A percentile compares a stretch with the other conserved stretches of the same genome.
Evolutionary conservation across 495 filamentous ascomycete genomes (phyloP).

Genomic region (Penicillium diatomitis): DNA sequence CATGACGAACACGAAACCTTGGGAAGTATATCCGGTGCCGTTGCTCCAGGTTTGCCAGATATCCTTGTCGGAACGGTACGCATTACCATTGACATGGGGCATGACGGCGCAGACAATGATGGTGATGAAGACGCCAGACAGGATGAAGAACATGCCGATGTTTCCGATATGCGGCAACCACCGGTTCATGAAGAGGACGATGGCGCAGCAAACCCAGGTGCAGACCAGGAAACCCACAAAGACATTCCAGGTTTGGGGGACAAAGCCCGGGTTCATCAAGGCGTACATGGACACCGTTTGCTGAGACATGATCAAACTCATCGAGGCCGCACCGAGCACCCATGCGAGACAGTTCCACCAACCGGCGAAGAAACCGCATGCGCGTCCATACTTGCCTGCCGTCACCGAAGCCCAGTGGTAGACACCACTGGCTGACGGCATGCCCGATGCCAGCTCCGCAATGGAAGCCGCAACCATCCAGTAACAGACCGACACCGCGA

Average conservation of each 20-base stretch:
- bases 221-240: slow-evolving; percentile 62
- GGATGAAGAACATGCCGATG: slow-evolving; percentile 58
- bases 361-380: slow-evolving; percentile 68
- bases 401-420: slow-evolving; percentile 82
- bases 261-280: slow-evolving; percentile 56
- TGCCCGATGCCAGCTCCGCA: slow-evolving; percentile 67
- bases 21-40: slow-evolving; percentile 54
- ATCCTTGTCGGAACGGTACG: slow-evolving; percentile 45
- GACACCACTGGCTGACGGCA: slow-evolving; percentile 71
- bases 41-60: slow-evolving; percentile 62
- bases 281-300: slow-evolving; percentile 63
- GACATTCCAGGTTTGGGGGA: slow-evolving; percentile 59
- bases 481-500: slow-evolving; percentile 42
- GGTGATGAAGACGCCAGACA: slow-evolving; percentile 60
- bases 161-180: slow-evolving; percentile 57
- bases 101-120: slow-evolving; percentile 68
- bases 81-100: slow-evolving; percentile 41
- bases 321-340: slow-evolving; percentile 54
- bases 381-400: slow-evolving; percentile 58
- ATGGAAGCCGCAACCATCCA: slow-evolving; percentile 48
- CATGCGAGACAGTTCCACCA: slow-evolving; percentile 78
- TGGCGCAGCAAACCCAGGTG: slow-evolving; percentile 54
- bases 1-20: slow-evolving; percentile 68
- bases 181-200: slow-evolving; percentile 63
- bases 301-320: slow-evolving; percentile 58